Base-by-base conservation (phyloP, 768 basidiomycete species). In the Tephrocybe sp. region DNA sequence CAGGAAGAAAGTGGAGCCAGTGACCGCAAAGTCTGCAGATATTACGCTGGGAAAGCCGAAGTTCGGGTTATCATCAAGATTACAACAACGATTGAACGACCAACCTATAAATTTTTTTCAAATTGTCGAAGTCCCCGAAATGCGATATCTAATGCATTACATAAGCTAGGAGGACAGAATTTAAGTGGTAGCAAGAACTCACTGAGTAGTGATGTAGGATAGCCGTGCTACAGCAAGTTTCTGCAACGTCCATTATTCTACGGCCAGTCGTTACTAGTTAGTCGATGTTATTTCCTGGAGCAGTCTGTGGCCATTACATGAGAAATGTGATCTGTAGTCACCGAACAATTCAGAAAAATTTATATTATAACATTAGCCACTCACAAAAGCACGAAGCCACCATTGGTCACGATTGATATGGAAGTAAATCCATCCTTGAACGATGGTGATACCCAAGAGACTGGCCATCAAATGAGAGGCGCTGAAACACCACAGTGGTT, bases 181-280 rank as follows among this genome's bases (percentile, higher is more conserved):
- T 6, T 28, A 34, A 36, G 20, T 9, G 7, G 34, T 14, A 14
- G 15, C 34, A 1, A 28, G 7, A 21, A 10, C 12, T 24, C 37
- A 60, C 58, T 12, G 55, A 37, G 32, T 60, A 60, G 39, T 60
- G 10, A 36, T 53, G 58, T 2, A 60, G 21, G 5, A 54, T 39
- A n/a, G 17, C 25, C 11, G 45, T 55, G 10, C 28, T 48, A n/a
- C 53, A 57, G 15, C 53, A 55, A 11, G 58, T 59, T 12, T 59
- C 56, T 4, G 48, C 41, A 6, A 57, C 41, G 34, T 59, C 56
- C 8, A 57, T 38, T 10, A 50, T 33, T 20, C 58, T 55, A 34
- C n/a, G 15, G 23, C 20, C 4, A 9, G 15, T 21, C 28, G 28
- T 30, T 30, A 36, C 4, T 12, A 36, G 15, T 14, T 9, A n/a